phyloP scores from a whole-genome alignment of 805 yeast species.

The Ogataea neopini region DNA sequence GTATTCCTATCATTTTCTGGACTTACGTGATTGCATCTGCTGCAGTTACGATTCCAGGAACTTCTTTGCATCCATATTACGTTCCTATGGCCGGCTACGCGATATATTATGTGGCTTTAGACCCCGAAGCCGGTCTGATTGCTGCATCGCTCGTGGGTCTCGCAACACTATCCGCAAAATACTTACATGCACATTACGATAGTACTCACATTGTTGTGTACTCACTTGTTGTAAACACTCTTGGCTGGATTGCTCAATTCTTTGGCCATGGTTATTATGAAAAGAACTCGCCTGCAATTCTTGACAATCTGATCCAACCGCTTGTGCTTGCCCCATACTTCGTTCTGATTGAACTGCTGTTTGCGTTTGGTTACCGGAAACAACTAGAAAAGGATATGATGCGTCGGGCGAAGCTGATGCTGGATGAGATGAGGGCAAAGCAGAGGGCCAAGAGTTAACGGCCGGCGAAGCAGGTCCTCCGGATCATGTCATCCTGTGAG shows the following conservation, averaged over 20 bases:
- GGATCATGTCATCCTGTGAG: too few relatives aligned
- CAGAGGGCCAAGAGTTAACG: not conserved
- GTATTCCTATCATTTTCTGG: conserved; percentile 75
- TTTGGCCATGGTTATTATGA: conserved; percentile 86
- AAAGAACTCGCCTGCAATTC: conserved; percentile 78
- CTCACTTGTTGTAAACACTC: conserved; percentile 46
- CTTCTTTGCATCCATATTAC: conserved; percentile 46
- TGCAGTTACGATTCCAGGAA: conserved; percentile 18
- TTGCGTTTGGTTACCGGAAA: conserved; percentile 60
- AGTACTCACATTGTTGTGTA: conserved; percentile 27
- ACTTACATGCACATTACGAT: conserved; percentile 17
- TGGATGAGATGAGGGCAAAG: conserved; percentile 24
- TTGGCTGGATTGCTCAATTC: conserved; percentile 82
- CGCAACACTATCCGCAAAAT: conserved; percentile 19
- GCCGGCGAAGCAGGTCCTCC: not conserved
- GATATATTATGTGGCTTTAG: conserved; percentile 59
- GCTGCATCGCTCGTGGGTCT: conserved; percentile 39
- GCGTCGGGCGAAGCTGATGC: conserved; percentile 42
- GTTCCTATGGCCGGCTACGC: conserved; percentile 49
- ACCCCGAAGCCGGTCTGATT: conserved; percentile 49
- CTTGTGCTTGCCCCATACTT: conserved; percentile 89
- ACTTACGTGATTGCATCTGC: conserved; percentile 46
- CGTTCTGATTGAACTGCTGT: conserved; percentile 75
- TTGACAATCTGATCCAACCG: conserved; percentile 83
- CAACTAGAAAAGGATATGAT: conserved; percentile 54